Base-by-base conservation (phyloP, 2,329 filamentous ascomycete species). In the Sporothrix brunneoviolacea region DNA sequence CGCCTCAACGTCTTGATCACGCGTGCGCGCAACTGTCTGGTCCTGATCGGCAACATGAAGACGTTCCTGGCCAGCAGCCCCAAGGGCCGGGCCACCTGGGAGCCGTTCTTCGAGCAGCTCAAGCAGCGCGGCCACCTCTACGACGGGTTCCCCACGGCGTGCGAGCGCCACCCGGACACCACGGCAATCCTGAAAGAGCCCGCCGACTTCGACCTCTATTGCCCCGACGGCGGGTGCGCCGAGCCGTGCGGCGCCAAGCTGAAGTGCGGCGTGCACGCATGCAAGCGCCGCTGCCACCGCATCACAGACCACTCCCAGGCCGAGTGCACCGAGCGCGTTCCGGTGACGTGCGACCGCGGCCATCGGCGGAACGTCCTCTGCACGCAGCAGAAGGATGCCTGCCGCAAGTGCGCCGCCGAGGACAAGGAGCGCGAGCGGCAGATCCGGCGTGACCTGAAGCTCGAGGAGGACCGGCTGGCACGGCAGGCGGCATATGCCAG, bases 1-100 rank as follows among this genome's bases (percentile, higher is more conserved):
- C 72, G 86, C 1, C 62, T 89, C 0, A 88, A 88, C 16, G 86
- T 90, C 0, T 64, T 90, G 2, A 64, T 88, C 1, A 85, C 84
- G 0, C 70, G 86, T 52, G 84, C 86, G 0, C 72, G 83, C 1
- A 68, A 85, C 48, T 76, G 70, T 0, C 62, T 90, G 13, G 76
- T 88, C n/a, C 70, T 91, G 56, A 76, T 89, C 38, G 84, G 86
- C 0, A 88, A 88, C 59, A 73, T 80, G 49, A 65, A 77, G 0
- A 90, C 86, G 0, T 89, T 88, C 56, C 72, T 79, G 58, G 67
- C 69, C 2, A 78, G 74, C 30, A 33, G 28, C 55, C 70, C 70
- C 22, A 83, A 82, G 59, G 82, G 82, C 1, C 71, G 69, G 35
- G 62, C 68, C 0, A 64, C 76, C 0, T 89, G 84, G 84, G 56